phyloP scores from a whole-genome alignment of 2,329 filamentous ascomycete species.

The Colletotrichum higginsianum region DNA sequence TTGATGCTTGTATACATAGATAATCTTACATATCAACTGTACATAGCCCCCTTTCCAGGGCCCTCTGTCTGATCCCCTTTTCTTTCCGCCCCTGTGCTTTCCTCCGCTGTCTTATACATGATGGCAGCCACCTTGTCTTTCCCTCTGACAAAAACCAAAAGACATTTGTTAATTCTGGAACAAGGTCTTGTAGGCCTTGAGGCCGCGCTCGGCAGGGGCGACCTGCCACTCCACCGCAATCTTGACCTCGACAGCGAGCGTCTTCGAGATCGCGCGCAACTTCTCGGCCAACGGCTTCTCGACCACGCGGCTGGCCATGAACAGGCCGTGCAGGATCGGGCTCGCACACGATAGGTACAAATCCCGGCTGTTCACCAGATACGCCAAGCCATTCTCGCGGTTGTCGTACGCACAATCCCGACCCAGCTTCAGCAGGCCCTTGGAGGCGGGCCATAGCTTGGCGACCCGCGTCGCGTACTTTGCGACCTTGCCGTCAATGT shows the following conservation, averaged over 20 bases:
- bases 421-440: constrained; percentile 56
- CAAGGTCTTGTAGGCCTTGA: constrained; percentile 44
- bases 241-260: constrained; percentile 55
- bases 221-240: constrained; percentile 46
- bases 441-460: constrained; percentile 57
- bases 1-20: constrained; percentile 43
- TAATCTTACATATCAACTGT: constrained; percentile 43
- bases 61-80: constrained; percentile 16
- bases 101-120: constrained; percentile 1
- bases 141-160: too few relatives aligned
- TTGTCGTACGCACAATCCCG: constrained; percentile 49
- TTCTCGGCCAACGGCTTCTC: constrained; percentile 52
- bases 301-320: constrained; percentile 60
- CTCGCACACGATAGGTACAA: constrained; percentile 52
- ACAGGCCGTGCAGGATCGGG: constrained; percentile 59
- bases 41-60: constrained; percentile 41
- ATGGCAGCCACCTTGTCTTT: background rate
- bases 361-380: constrained; percentile 52
- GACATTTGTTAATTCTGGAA: constrained; percentile 7
- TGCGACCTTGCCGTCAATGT: constrained; percentile 53
- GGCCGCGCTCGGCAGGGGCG: constrained; percentile 40
- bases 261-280: constrained; percentile 58
- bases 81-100: background rate
- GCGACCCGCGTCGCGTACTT: constrained; percentile 56
- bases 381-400: constrained; percentile 42